Evolutionary conservation across 2,329 filamentous ascomycete genomes (phyloP), one percentile per base, ranked within the genome.

Genomic region (Aspergillus ochraceus): DNA sequence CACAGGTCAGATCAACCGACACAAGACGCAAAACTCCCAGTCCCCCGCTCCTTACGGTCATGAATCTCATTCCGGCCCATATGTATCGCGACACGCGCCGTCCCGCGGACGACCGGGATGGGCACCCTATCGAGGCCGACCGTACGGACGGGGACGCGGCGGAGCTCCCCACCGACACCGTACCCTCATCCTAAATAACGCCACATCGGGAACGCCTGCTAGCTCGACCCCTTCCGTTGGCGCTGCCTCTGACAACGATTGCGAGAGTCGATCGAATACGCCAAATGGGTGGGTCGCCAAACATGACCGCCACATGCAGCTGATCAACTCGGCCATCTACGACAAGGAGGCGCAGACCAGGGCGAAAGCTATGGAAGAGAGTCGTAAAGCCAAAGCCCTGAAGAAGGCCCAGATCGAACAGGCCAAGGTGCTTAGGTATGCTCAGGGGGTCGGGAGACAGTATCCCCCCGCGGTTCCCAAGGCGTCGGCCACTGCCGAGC

Each of bases 251-350:
- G 73, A 72, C 22, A 70, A 71, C 52, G 67, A 68, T 19, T 64
- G 64, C 46, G 71, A 76, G 26, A 52, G 57, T 36, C 68, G 70
- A 47, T 64, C 71, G n/a, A 39, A 64, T 22, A 66, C 70, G 42
- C 68, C 70, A 47, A 74, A 74, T 58, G 76, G 85, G 3, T 94
- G 89, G 86, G 84, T 95, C 47, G 85, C 87, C 6, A 90, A 88
- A 71, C 88, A 82, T 53, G 90, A 90, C 72, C 88, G 89, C 53
- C 90, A 93, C 71, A 85, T 90, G 71, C 91, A 96, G 74, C 80
- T 96, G 46, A 95, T 96, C 76, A 96, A 94, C 71, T 86, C 88
- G 20, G 85, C 86, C 17, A 85, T 94, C 1, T 95, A 89, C 72
- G 88, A 92, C 64, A 89, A 91, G 72, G 88, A 91, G 61, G 82